Percentiles rank a stretch among this genome's conserved stretches.
These are phyloP conservation scores for Zygosaccharomyces sapae DNA, from an alignment of 1,139 yeast species.

Conservation along the genomic window DNA sequence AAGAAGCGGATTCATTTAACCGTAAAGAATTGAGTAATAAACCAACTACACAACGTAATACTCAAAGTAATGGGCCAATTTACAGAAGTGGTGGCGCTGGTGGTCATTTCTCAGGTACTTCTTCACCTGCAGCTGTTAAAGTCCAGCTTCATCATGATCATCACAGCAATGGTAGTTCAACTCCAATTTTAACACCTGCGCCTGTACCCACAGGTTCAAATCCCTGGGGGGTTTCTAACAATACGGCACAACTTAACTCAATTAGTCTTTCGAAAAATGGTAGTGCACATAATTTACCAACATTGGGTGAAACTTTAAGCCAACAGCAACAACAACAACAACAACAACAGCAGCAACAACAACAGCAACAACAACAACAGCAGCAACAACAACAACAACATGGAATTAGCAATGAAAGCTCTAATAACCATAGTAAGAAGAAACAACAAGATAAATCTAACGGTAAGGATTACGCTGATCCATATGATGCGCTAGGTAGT, in stretches of 20 bases:
- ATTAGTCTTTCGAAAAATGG: slow-evolving; percentile 37
- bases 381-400: slow-evolving; percentile 16
- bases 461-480: slow-evolving; percentile 31
- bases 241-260: slow-evolving; percentile 33
- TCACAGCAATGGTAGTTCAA: slow-evolving; percentile 22
- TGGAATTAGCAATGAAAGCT: slow-evolving; percentile 7
- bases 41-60: slow-evolving; percentile 24
- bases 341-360: slow-evolving; percentile 10
- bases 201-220: slow-evolving; percentile 34
- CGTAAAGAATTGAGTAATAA: slow-evolving; percentile 76
- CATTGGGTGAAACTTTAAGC: slow-evolving; percentile 55
- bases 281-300: slow-evolving; percentile 64
- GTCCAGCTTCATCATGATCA: slow-evolving; percentile 26
- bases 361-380: slow-evolving; percentile 18
- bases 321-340: slow-evolving; percentile 13
- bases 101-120: slow-evolving; percentile 21
- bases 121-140: slow-evolving; percentile 32
- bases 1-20: slow-evolving; percentile 95
- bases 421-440: slow-evolving; percentile 16
- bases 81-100: slow-evolving; percentile 18
- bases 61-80: slow-evolving; percentile 13
- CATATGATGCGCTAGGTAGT: slow-evolving; percentile 34
- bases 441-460: slow-evolving; percentile 35
- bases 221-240: slow-evolving; percentile 36
- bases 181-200: slow-evolving; percentile 35